phyloP scores from a whole-genome alignment of 768 basidiomycete species.

The Amanita inopinata region DNA sequence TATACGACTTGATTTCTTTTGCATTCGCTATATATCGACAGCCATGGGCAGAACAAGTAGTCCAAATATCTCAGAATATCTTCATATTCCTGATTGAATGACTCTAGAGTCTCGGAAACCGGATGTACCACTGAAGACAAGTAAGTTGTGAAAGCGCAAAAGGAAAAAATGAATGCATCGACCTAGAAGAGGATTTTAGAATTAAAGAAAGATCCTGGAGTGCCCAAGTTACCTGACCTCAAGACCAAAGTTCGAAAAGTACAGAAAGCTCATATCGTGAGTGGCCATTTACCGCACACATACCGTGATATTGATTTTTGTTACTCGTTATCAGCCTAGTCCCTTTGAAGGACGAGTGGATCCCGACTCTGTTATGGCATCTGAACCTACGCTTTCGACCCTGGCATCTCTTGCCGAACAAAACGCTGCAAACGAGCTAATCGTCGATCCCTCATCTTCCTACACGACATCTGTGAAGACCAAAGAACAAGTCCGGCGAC shows the following conservation, averaged over 20 bases:
- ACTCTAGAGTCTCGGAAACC: conserved; percentile 29
- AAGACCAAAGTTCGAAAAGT: conserved; percentile 47
- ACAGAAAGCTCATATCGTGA: conserved; percentile 34
- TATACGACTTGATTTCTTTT: background rate
- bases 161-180: background rate
- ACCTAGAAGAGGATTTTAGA: conserved; percentile 29
- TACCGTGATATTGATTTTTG: too few species aligned
- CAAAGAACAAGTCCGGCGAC: conserved; percentile 58
- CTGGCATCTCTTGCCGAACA: conserved; percentile 42
- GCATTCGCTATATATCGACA: background rate
- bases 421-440: conserved; percentile 11
- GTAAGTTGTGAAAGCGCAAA: conserved; percentile 18
- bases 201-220: conserved; percentile 82
- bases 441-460: background rate
- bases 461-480: conserved; percentile 32
- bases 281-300: too few species aligned
- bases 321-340: conserved; percentile 8
- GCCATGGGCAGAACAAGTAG: conserved; percentile 34
- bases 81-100: background rate
- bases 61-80: conserved; percentile 9
- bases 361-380: conserved; percentile 60
- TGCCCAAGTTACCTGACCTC: conserved; percentile 72
- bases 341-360: conserved; percentile 23
- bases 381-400: conserved; percentile 60
- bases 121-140: conserved; percentile 30